Evolutionary conservation across 306 rosid species (phyloP).

Genomic region (Hippophae gyantsensis): DNA sequence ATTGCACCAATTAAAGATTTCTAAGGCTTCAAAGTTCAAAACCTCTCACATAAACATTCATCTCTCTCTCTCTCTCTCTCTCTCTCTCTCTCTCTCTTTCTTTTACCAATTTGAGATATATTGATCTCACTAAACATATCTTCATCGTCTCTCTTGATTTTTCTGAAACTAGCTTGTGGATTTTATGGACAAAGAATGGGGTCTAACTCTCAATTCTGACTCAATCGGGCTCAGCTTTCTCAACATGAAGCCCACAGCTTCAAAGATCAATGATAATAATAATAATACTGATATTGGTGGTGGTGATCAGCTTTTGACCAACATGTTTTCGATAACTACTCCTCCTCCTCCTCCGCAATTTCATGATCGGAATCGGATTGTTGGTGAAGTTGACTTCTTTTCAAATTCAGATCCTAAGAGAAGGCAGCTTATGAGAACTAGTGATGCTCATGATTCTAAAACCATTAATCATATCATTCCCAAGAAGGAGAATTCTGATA

Average conservation of each 20-base stretch:
- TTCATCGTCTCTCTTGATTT: background rate
- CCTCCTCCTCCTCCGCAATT: background rate
- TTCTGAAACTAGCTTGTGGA: background rate
- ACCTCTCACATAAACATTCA: background rate
- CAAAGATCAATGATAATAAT: conserved; percentile 4
- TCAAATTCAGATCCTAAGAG: conserved; percentile 44
- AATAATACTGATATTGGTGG: background rate
- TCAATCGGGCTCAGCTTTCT: conserved; percentile 27
- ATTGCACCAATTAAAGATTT: conserved; percentile 50
- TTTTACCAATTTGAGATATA: background rate
- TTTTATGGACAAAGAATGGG: conserved; percentile 95
- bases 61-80: conserved; percentile 8
- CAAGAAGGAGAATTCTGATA: conserved; percentile 49
- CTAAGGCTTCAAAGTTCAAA: conserved; percentile 28
- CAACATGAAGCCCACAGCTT: conserved; percentile 23
- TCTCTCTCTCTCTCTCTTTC: background rate
- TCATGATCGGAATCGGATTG: too few species aligned
- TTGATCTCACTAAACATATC: background rate
- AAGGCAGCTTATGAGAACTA: background rate
- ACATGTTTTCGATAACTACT: background rate
- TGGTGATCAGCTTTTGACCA: too few species aligned
- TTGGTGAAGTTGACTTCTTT: background rate
- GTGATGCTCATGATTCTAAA: conserved; percentile 10
- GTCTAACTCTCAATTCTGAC: conserved; percentile 58
- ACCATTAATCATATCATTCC: conserved; percentile 8